Evolutionary conservation across 2,329 filamentous ascomycete genomes (phyloP).

Genomic region (Hymenoscyphus salicellus): DNA sequence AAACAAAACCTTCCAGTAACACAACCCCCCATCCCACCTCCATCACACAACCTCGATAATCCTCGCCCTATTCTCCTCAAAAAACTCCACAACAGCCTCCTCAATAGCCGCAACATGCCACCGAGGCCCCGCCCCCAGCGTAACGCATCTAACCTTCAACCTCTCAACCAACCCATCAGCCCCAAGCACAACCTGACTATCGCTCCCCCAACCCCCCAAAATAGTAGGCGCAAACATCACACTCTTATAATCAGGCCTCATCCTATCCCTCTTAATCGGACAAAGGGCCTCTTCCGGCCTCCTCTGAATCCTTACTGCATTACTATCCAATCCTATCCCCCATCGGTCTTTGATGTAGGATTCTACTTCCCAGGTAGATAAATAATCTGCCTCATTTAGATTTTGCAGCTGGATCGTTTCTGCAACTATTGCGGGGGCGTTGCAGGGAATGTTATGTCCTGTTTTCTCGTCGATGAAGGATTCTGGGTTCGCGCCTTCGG

Average conservation of each 20-base stretch:
- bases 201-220: conserved; percentile 15
- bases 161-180: conserved; percentile 13
- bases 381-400: conserved; percentile 14
- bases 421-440: conserved; percentile 2
- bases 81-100: conserved; percentile 12
- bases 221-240: conserved; percentile 18
- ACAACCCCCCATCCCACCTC: too few species aligned
- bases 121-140: conserved; percentile 21
- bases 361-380: conserved; percentile 20
- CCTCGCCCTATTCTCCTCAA: conserved; percentile 6
- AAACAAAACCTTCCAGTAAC: too few species aligned
- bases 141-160: conserved; percentile 11
- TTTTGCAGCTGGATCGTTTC: conserved; percentile 9
- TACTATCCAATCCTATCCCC: conserved; percentile 17
- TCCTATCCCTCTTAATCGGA: neutral
- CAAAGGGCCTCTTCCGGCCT: neutral
- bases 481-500: neutral
- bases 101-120: conserved; percentile 18
- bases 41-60: too few species aligned
- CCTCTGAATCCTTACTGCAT: conserved; percentile 9
- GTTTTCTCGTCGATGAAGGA: neutral
- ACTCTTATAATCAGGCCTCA: neutral
- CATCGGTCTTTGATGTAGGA: conserved; percentile 17
- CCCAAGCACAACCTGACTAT: conserved; percentile 11
- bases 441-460: too few species aligned